Conservation (phyloP, 352 stramenopile species). For the Pseudoperonospora humuli region DNA sequence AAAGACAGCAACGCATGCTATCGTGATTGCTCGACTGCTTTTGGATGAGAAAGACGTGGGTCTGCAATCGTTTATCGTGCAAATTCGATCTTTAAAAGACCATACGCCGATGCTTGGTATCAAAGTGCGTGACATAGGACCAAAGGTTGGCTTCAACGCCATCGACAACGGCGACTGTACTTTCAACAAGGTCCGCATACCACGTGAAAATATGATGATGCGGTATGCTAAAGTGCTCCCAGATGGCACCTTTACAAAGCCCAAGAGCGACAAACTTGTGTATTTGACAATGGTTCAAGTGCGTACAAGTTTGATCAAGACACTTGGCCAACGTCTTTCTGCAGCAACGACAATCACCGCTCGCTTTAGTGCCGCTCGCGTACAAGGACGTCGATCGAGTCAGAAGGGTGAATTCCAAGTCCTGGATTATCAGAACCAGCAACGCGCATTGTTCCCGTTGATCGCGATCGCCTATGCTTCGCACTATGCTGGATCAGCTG, state of each 20-base stretch:
- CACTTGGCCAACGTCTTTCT: constrained; percentile 4
- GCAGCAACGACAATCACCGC: constrained; percentile 38
- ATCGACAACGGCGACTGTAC: constrained; percentile 26
- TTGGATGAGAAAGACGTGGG: constrained; percentile 22
- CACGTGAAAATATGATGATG: constrained; percentile 25
- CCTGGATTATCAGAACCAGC: constrained; percentile 55
- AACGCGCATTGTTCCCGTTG: constrained; percentile 36
- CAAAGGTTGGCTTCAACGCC: constrained; percentile 22
- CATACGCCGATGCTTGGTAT: constrained; percentile 21
- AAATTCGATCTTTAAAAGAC: constrained; percentile 20
- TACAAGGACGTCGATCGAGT: constrained; percentile 34
- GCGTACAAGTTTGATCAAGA: constrained; percentile 24
- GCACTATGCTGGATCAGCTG: constrained; percentile 22
- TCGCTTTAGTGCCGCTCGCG: constrained; percentile 39
- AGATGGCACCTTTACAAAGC: constrained; percentile 51
- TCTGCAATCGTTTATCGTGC: constrained; percentile 24
- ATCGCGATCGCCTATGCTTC: constrained; percentile 27
- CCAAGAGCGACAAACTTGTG: constrained; percentile 56
- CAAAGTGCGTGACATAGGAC: constrained; percentile 26
- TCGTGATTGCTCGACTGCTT: constrained; percentile 20
- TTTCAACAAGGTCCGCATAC: constrained; percentile 23
- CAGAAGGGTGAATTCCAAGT: constrained; percentile 47
- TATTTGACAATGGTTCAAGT: constrained; percentile 54
- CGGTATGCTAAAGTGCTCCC: constrained; percentile 34
- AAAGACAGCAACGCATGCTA: constrained; percentile 28